Percentiles rank a stretch among this genome's conserved stretches.
Evolutionary conservation across 2,329 filamentous ascomycete species (phyloP).

Genomic region (Ascochyta viciae-villosae): DNA sequence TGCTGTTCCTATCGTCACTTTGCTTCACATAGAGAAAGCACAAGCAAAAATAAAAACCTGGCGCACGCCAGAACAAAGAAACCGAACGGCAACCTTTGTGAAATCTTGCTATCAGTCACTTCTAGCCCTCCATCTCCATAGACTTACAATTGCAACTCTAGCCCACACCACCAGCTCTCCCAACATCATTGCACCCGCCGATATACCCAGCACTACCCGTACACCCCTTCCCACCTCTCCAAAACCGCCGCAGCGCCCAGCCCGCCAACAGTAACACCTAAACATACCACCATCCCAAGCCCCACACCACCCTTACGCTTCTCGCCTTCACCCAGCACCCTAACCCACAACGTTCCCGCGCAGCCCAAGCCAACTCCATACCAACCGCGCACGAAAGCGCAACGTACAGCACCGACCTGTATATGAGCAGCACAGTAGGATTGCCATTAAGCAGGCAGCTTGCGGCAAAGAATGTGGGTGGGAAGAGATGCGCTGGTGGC

Average conservation of each 20-base stretch:
- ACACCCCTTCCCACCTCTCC: conserved; percentile 9
- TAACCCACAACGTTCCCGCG: conserved; percentile 9
- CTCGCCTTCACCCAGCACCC: not conserved
- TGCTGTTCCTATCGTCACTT: not conserved
- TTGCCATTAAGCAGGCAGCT: no score
- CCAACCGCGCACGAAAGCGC: no score
- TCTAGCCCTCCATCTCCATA: not conserved
- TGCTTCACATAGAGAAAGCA: not conserved
- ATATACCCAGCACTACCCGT: conserved; percentile 2
- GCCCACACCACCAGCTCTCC: not conserved
- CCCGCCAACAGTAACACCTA: conserved; percentile 10
- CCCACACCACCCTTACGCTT: not conserved
- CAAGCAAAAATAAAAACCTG: not conserved
- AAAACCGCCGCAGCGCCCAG: conserved; percentile 14
- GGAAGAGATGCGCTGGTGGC: no score
- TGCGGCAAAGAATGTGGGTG: no score
- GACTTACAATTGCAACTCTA: not conserved
- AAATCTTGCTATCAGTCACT: not conserved
- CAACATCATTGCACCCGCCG: conserved; percentile 3
- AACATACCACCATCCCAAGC: conserved; percentile 7
- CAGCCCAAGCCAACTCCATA: conserved; percentile 20
- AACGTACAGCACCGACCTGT: no score
- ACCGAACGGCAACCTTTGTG: not conserved
- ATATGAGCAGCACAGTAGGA: no score
- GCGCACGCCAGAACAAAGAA: not conserved